phyloP scores from a whole-genome alignment of 2,329 filamentous ascomycete genomes.

The Xylaria sp. region DNA sequence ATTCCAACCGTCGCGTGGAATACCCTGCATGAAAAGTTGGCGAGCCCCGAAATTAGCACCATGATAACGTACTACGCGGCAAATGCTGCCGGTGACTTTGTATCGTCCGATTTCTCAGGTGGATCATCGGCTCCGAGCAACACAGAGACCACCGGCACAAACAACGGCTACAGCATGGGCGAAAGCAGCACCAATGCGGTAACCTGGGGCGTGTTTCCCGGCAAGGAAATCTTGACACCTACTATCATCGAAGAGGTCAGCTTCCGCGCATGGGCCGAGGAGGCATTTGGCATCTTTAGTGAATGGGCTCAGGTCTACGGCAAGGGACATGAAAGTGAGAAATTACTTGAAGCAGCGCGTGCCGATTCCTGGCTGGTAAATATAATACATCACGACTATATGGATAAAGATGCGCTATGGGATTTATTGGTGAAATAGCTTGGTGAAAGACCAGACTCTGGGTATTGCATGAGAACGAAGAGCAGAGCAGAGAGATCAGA shows the following conservation, averaged over 20 bases:
- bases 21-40: constrained; percentile 71
- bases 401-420: constrained; percentile 79
- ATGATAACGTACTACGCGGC: constrained; percentile 88
- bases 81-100: constrained; percentile 81
- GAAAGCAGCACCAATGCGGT: constrained; percentile 84
- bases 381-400: constrained; percentile 83
- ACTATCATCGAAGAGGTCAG: constrained; percentile 97
- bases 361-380: constrained; percentile 89
- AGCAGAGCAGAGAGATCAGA: not conserved
- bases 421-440: constrained; percentile 64
- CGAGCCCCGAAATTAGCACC: constrained; percentile 67
- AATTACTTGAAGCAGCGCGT: constrained; percentile 74
- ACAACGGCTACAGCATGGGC: constrained; percentile 40
- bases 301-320: constrained; percentile 94
- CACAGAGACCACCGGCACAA: not conserved
- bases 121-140: constrained; percentile 42
- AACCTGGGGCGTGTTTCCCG: constrained; percentile 95
- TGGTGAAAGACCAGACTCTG: not conserved
- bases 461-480: not conserved
- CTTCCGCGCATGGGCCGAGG: constrained; percentile 93
- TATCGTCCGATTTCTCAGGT: constrained; percentile 70
- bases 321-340: constrained; percentile 75
- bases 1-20: constrained; percentile 79
- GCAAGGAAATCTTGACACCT: constrained; percentile 94
- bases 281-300: constrained; percentile 94